These are phyloP conservation scores for Macrophomina phaseolina DNA, from an alignment of 2,329 filamentous ascomycete genomes.

Conservation along the genomic window DNA sequence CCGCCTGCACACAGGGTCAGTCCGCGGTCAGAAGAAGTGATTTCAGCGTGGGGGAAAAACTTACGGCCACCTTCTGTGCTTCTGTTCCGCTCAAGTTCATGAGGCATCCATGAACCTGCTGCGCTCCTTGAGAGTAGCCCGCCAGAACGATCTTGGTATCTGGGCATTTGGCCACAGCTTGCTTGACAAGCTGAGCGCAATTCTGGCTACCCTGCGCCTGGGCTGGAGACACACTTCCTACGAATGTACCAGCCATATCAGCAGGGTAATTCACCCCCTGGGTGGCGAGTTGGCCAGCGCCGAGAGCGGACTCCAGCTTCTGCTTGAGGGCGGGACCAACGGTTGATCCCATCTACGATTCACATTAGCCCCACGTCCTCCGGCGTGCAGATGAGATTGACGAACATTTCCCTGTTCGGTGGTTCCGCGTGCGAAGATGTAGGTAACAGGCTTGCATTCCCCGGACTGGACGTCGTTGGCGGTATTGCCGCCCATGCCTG, in stretches of 20 bases:
- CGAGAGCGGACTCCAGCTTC: constrained; percentile 50
- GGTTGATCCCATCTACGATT: constrained; percentile 49
- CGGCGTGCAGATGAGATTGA: too few relatives aligned
- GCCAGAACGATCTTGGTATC: constrained; percentile 54
- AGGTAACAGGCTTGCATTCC: constrained; percentile 54
- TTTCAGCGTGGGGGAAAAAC: not conserved
- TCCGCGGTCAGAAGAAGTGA: not conserved
- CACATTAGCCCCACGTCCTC: too few relatives aligned
- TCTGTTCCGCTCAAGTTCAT: not conserved
- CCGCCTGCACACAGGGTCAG: constrained; percentile 26
- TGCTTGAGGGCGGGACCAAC: constrained; percentile 60
- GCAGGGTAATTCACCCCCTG: constrained; percentile 60
- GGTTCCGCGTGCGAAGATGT: constrained; percentile 64
- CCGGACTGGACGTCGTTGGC: constrained; percentile 38
- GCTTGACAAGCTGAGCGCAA: constrained; percentile 46
- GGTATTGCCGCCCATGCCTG: constrained; percentile 29
- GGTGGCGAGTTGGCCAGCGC: constrained; percentile 51
- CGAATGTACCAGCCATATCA: constrained; percentile 38
- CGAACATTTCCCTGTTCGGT: constrained; percentile 52
- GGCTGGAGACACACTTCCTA: constrained; percentile 46
- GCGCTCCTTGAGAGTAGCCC: constrained; percentile 49
- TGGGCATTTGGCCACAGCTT: constrained; percentile 51
- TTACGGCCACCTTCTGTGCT: constrained; percentile 6
- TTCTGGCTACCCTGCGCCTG: constrained; percentile 50
- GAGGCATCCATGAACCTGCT: constrained; percentile 37